Conservation (phyloP, 441 rosid genomes). For the Geranium incanum region DNA sequence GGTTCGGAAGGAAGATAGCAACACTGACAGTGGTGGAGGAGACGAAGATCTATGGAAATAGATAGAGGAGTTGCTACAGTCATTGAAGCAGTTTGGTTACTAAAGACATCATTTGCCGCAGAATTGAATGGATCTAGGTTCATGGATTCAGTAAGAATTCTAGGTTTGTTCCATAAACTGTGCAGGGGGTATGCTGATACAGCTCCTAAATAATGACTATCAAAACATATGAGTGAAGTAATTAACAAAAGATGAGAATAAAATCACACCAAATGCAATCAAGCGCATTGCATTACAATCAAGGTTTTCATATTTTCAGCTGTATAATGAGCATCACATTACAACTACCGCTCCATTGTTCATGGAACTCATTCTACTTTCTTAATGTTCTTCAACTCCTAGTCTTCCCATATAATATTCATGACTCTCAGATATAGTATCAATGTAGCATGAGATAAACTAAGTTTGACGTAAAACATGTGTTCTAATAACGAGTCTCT, state of each 20-base stretch:
- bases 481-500: too few relatives aligned
- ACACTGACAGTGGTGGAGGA: conserved; percentile 13
- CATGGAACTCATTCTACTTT: not conserved
- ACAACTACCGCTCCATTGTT: not conserved
- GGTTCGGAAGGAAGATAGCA: conserved; percentile 3
- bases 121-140: too few relatives aligned
- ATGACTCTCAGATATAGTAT: too few relatives aligned
- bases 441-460: too few relatives aligned
- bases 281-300: not conserved
- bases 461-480: too few relatives aligned
- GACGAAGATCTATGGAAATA: conserved; percentile 36
- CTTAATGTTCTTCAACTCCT: not conserved
- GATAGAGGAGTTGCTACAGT: conserved; percentile 44
- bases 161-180: conserved; percentile 7
- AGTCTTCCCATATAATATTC: too few relatives aligned
- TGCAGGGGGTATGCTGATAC: too few relatives aligned
- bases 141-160: conserved; percentile 8
- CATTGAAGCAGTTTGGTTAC: conserved; percentile 16
- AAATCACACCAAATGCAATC: not conserved
- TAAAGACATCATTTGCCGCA: too few relatives aligned
- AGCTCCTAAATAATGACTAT: too few relatives aligned
- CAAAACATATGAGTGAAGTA: not conserved
- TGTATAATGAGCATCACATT: not conserved
- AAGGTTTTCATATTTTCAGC: not conserved
- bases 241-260: not conserved